Evolutionary conservation across 768 basidiomycete genomes (phyloP).

Genomic region (Lyophyllum semitale): DNA sequence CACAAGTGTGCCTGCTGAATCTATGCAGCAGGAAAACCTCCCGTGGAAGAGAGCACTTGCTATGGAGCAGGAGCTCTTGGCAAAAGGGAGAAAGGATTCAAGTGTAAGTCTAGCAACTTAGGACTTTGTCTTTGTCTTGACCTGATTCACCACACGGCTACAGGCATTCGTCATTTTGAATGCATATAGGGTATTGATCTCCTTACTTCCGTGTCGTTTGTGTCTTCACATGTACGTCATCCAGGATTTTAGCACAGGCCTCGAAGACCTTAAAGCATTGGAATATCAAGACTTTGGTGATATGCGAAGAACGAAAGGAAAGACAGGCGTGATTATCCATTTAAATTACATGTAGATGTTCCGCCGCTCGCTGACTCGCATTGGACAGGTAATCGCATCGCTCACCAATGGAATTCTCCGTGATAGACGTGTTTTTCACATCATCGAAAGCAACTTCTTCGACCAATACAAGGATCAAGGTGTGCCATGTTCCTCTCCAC

Average conservation of each 20-base stretch:
- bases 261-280: no score
- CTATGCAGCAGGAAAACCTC: slow-evolving; percentile 6
- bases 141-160: not conserved
- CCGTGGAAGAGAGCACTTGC: slow-evolving; percentile 31
- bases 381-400: not conserved
- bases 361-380: no score
- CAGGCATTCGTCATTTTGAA: slow-evolving; percentile 34
- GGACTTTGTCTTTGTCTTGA: not conserved
- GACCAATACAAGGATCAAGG: slow-evolving; percentile 38
- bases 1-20: not conserved
- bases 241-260: slow-evolving; percentile 5
- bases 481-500: no score
- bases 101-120: slow-evolving; percentile 16
- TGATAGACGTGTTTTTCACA: slow-evolving; percentile 40
- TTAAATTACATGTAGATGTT: no score
- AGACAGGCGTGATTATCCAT: not conserved
- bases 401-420: slow-evolving; percentile 37
- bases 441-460: slow-evolving; percentile 32
- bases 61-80: slow-evolving; percentile 17
- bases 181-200: slow-evolving; percentile 29
- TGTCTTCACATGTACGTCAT: no score
- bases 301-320: not conserved
- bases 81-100: slow-evolving; percentile 16
- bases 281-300: no score
- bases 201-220: not conserved